Evolutionary conservation across 805 yeast species (phyloP).

Genomic region (Saccharomycopsis amapae): DNA sequence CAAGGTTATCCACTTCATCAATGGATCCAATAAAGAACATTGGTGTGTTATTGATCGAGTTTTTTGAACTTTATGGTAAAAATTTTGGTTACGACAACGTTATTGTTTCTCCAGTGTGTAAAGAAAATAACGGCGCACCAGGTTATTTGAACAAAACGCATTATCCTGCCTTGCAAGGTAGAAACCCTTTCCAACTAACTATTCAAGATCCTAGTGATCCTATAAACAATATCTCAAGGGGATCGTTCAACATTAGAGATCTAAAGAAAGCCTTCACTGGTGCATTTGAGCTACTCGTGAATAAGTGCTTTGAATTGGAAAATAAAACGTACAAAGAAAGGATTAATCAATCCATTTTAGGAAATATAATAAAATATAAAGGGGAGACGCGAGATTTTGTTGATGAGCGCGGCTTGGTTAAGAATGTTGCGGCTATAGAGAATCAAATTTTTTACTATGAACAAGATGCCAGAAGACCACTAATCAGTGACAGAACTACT

Average conservation of each 20-base stretch:
- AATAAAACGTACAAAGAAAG: slow-evolving; percentile 58
- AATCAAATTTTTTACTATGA: slow-evolving; percentile 27
- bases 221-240: slow-evolving; percentile 75
- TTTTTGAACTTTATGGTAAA: slow-evolving; percentile 86
- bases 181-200: slow-evolving; percentile 56
- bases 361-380: slow-evolving; percentile 67
- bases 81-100: slow-evolving; percentile 80
- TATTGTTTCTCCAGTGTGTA: slow-evolving; percentile 52
- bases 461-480: not conserved
- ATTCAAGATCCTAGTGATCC: slow-evolving; percentile 88
- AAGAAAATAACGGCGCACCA: slow-evolving; percentile 45
- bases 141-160: slow-evolving; percentile 52
- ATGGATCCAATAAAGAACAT: slow-evolving; percentile 67
- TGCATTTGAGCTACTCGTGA: slow-evolving; percentile 70
- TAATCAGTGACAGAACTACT: not conserved
- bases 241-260: slow-evolving; percentile 73
- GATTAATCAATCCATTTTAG: slow-evolving; percentile 65
- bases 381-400: slow-evolving; percentile 72
- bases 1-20: slow-evolving; percentile 58
- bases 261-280: slow-evolving; percentile 84
- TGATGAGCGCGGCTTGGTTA: slow-evolving; percentile 60
- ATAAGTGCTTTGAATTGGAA: slow-evolving; percentile 68
- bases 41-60: slow-evolving; percentile 82
- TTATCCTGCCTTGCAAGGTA: slow-evolving; percentile 44
- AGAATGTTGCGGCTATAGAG: slow-evolving; percentile 47